Base-by-base conservation (phyloP, 495 filamentous ascomycete genomes). In the Penicillium cinerascens region DNA sequence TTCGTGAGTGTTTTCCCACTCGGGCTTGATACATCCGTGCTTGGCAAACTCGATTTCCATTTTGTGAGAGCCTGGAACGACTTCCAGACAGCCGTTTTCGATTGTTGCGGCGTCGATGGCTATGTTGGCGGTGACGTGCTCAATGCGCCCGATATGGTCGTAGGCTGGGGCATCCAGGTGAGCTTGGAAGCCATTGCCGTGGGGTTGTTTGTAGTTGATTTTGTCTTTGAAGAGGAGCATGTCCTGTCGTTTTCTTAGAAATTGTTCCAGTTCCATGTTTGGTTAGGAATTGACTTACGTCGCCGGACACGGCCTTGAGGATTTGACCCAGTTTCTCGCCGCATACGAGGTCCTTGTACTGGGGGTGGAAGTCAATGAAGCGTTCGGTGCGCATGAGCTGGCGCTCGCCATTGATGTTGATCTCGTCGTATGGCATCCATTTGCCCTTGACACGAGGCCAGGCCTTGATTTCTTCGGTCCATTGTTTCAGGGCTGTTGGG, bases 171-270 rank as follows among this genome's bases (percentile, higher is more conserved):
- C 70, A 49, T 77, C 73, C 6, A 77, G 61, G 44, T 77, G 72
- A 11, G 73, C 68, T 20, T 63, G 51, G 60, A 73, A 77, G 13
- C 71, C 72, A 33, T 72, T 70, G 27, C 65, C 65, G 8, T 59
- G 54, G 18, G 69, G 60, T 38, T 68, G 65, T 44, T 73, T 73
- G 53, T 73, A 71, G 59, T 73, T 75, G 55, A 74, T 78, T 58
- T 78, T 76, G 44, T 78, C 74, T 45, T 78, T 76, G 65, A 77
- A 77, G 9, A 77, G 65, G 21, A 70, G 44, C 70, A 75, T 75
- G 11, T 70, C 66, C 55, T 76, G 56, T 4, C 6, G 9, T 9
- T 18, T 6, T 22, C 6, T 21, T 42, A 18, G 10, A 42, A 18
- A n/a, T n/a, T n/a, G n/a, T n/a, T 3, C n/a, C 16, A 20, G 10